Base-by-base conservation (phyloP, 306 rosid genomes). In the Vachellia collinsii region DNA sequence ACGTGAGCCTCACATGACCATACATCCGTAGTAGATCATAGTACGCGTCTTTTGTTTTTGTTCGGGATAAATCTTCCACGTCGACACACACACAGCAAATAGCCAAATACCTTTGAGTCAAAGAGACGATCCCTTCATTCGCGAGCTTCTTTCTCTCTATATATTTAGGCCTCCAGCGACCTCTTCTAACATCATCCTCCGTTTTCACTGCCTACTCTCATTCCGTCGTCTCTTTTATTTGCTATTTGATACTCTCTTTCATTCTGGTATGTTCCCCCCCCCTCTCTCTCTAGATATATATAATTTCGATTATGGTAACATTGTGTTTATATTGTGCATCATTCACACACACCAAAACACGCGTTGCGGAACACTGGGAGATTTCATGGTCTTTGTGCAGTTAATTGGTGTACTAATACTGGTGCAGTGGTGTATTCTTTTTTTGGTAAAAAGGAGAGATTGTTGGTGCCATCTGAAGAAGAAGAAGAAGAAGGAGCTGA, bases 21-120 rank as follows among this genome's bases (percentile, higher is more conserved):
- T 9, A 56, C 2, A 2, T 20, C 0, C 25, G 0, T 54, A 11
- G 43, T 17, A 16, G 36, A 36, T 5, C 20, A 3, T 16, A 72
- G 74, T 61, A 65, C 6, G 44, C 16, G 17, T 42, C 23, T 37
- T 72, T 58, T 63, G 37, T 59, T 22, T 23, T 58, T 58, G 34
- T n/a, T 78, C 82, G 62, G 91, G 97, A 94, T 94, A 91, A 81
- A 42, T 64, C 74, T 58, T 84, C 92, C 98, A 94, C 96, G 88
- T 86, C 12, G 43, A 54, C 53, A 11, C 61, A 16, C 62, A 11
- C 13, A 48, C 44, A 53, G 46, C 25, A 59, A 59, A 59, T 10
- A 59, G 10, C 56, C 56, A 50, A 23, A 0, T n/a, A 16, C 56
- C 56, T 42, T 68, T 5, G 10, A 38, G 70, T 67, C 29, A 42